Evolutionary conservation across 768 basidiomycete genomes (phyloP), one percentile per base, ranked within the genome.

Genomic region (Dacryopinax spathularia): DNA sequence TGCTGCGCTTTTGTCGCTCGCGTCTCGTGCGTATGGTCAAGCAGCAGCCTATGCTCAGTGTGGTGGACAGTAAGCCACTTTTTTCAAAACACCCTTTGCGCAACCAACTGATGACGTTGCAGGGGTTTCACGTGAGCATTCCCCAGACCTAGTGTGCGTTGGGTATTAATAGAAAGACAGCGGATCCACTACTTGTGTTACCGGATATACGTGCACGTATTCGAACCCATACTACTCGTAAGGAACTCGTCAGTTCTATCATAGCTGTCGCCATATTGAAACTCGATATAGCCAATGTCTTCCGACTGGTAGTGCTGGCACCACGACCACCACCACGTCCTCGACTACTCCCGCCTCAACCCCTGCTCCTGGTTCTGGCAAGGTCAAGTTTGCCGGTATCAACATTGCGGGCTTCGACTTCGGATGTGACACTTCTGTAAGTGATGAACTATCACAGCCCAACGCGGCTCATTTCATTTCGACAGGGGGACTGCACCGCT

Each of bases 371-470:
- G 64, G 65, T 48, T 64, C 70, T 6, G 70, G 71, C 31, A 65
- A 65, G 35, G 63, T 81, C 29, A 67, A 68, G 43, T 76, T 77
- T 61, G 73, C 73, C 9, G 80, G 82, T 61, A 75, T 83, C 25
- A 82, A 83, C 69, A 82, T 83, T 60, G 73, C 81, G 31, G 81
- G 82, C 1, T 82, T 81, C 65, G 82, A 82, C 68, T 82, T 83
- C 66, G 79, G 81, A 20, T 80, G 80, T 66, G 72, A 73, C 61
- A 73, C 72, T 4, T 78, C 65, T 44, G 61, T 60, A 20, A 15
- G 63, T 56, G 22, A 39, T 29, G 25, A 35, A n/a, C n/a, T n/a
- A n/a, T n/a, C n/a, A n/a, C n/a, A n/a, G n/a, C n/a, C n/a, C n/a
- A n/a, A n/a, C n/a, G n/a, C n/a, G n/a, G n/a, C n/a, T n/a, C n/a